Base-by-base conservation (phyloP, 352 stramenopile genomes). In the Phytophthora pistaciae region DNA sequence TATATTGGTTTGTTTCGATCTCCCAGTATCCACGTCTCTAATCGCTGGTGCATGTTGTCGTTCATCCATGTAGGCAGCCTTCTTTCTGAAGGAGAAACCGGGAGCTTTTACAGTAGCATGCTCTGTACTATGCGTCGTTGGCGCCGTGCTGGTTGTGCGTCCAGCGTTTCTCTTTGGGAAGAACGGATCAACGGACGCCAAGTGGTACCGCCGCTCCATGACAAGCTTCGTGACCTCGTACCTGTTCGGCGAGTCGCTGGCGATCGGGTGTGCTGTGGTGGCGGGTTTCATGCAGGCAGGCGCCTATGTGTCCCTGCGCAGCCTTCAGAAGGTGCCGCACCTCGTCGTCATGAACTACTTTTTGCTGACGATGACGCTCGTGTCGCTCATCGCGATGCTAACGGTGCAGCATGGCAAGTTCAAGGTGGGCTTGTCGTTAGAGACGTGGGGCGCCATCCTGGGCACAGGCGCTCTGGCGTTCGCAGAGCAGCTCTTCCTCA, bases 301-400 rank as follows among this genome's bases (percentile, higher is more conserved):
- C 10, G 70, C 78, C 6, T 91, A 86, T 61, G 65, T 87, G 5
- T 76, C 72, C 8, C 72, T 90, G 31, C 78, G 82, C 3, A 73
- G 72, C 13, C 61, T 90, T 42, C 75, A 88, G 56, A 71, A 80
- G 58, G 53, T 91, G 11, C 72, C 80, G 44, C 75, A 87, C 59
- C 76, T 91, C 25, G 77, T 87, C n/a, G 74, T 90, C n/a, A 82
- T 90, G 66, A 70, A 90, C 63, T 90, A 91, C 65, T 83, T 85
- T 53, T 50, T 91, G 29, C 68, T 89, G 21, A 73, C 74, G 10
- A 68, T 56, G 21, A 84, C 84, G 18, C 57, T 86, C 9, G 56
- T 82, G 20, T 88, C 84, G 16, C 72, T 81, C 5, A 31, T 66
- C 27, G 61, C 63, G 5, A 57, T 87, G 44, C 23, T 79, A 8